phyloP scores from a whole-genome alignment of 768 basidiomycete genomes.

The Lepiota brunneoincarnata region DNA sequence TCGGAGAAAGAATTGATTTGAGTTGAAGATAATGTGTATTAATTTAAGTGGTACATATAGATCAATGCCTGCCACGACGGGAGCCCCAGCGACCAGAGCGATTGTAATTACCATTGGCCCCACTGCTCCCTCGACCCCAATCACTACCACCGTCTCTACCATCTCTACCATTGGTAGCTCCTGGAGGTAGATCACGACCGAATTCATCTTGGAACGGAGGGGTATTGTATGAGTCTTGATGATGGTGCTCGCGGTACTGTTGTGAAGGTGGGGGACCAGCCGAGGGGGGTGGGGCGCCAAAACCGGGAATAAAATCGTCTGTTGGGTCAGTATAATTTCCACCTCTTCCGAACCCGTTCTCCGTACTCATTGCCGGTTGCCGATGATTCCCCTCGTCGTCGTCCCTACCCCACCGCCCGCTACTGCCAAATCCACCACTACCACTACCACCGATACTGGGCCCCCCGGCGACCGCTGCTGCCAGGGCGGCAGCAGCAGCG shows the following conservation, averaged over 20 bases:
- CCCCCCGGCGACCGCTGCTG: conserved; percentile 29
- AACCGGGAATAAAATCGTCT: conserved; percentile 11
- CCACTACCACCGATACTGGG: conserved; percentile 29
- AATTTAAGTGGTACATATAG: background rate
- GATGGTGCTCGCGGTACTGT: conserved; percentile 8
- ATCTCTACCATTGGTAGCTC: conserved; percentile 11
- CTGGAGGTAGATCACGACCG: conserved; percentile 5
- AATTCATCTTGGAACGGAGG: conserved; percentile 6
- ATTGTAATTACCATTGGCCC: conserved; percentile 6
- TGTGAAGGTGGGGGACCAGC: conserved; percentile 2
- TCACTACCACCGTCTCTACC: conserved; percentile 13
- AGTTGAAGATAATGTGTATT: background rate
- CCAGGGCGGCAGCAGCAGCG: conserved; percentile 31
- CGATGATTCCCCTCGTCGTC: conserved; percentile 10
- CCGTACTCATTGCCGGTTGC: background rate
- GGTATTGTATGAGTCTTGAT: conserved; percentile 2
- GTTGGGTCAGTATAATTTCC: background rate
- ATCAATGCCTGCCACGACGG: conserved; percentile 5
- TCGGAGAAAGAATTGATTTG: background rate
- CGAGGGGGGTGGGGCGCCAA: conserved; percentile 1
- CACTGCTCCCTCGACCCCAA: conserved; percentile 10
- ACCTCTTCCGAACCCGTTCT: conserved; percentile 6
- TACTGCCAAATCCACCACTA: conserved; percentile 16
- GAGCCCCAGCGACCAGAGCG: conserved; percentile 10
- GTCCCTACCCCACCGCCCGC: conserved; percentile 7